Conservation (phyloP, 768 basidiomycete genomes). For the Basidioascus undulatus region DNA sequence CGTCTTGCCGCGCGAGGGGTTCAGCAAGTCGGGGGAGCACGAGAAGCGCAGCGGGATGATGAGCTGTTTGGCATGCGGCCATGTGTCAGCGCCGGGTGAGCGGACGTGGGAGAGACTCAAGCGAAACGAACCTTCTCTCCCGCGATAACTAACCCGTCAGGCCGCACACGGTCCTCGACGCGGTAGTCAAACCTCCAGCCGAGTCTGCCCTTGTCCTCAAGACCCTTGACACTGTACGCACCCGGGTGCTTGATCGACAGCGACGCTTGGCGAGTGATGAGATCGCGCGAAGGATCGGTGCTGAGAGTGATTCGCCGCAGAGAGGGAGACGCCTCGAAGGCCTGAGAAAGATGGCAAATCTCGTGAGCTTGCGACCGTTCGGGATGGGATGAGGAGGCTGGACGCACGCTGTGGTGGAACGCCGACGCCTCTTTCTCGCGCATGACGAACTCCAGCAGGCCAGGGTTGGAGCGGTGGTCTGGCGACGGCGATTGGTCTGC, state of each 20-base stretch:
- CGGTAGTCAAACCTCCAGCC: slow-evolving; percentile 60
- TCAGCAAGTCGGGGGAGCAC: slow-evolving; percentile 43
- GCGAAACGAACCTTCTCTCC: slow-evolving; percentile 38
- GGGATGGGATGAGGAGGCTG: slow-evolving; percentile 8
- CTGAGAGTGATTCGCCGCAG: slow-evolving; percentile 43
- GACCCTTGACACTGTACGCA: slow-evolving; percentile 47
- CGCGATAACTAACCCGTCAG: slow-evolving; percentile 23
- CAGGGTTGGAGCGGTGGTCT: too few species aligned
- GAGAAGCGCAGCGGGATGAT: slow-evolving; percentile 49
- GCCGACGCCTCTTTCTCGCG: slow-evolving; percentile 30
- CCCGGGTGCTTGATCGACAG: slow-evolving; percentile 45
- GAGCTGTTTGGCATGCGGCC: slow-evolving; percentile 11
- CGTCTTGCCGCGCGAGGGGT: slow-evolving; percentile 39
- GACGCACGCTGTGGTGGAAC: slow-evolving; percentile 51
- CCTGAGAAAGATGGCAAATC: slow-evolving; percentile 7
- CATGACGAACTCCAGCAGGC: slow-evolving; percentile 42
- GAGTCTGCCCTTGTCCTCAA: slow-evolving; percentile 30
- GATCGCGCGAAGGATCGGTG: slow-evolving; percentile 43
- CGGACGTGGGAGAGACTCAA: too few species aligned
- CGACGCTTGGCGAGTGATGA: slow-evolving; percentile 48
- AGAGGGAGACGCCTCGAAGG: slow-evolving; percentile 28
- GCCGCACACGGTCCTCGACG: slow-evolving; percentile 40
- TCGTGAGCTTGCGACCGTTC: neutral
- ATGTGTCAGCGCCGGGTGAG: neutral
- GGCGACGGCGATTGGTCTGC: too few species aligned